A percentile compares a stretch with the other conserved stretches of the same genome.
phyloP scores from a whole-genome alignment of 306 rosid species.

The Echinosophora koreensis region DNA sequence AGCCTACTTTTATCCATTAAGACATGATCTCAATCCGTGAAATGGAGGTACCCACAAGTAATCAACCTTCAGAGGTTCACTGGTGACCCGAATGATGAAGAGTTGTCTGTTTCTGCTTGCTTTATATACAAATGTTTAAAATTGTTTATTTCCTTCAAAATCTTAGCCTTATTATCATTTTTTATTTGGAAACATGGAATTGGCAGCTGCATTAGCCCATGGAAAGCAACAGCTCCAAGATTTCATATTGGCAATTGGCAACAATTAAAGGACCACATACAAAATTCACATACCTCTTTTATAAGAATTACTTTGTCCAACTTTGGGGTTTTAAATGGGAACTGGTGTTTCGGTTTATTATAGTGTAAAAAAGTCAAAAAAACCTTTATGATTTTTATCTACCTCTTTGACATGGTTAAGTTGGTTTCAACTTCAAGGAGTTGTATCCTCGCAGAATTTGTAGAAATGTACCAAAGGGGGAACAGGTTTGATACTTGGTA shows the following conservation, averaged over 20 bases:
- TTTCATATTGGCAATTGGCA: not conserved
- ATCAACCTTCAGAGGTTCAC: not conserved
- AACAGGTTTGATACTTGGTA: not conserved
- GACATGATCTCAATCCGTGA: too few relatives aligned
- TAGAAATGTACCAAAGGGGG: not conserved
- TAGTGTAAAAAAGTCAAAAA: not conserved
- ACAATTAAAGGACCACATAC: constrained; percentile 7
- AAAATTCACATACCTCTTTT: not conserved
- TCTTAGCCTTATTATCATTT: not conserved
- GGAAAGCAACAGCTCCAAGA: constrained; percentile 3
- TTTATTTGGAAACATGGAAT: not conserved
- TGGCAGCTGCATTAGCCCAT: constrained; percentile 7
- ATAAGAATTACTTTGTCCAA: constrained; percentile 1
- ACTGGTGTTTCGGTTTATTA: not conserved
- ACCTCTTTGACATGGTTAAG: not conserved
- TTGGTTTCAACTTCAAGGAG: not conserved
- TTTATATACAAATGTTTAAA: not conserved
- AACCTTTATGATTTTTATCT: not conserved
- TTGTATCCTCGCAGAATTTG: not conserved
- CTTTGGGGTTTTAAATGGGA: not conserved
- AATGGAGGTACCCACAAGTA: too few relatives aligned
- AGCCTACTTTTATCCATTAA: too few relatives aligned
- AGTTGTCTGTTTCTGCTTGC: not conserved
- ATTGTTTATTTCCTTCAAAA: not conserved
- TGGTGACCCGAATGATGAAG: not conserved